Base-by-base conservation (phyloP, 2,329 filamentous ascomycete genomes). In the Fusarium piperis region DNA sequence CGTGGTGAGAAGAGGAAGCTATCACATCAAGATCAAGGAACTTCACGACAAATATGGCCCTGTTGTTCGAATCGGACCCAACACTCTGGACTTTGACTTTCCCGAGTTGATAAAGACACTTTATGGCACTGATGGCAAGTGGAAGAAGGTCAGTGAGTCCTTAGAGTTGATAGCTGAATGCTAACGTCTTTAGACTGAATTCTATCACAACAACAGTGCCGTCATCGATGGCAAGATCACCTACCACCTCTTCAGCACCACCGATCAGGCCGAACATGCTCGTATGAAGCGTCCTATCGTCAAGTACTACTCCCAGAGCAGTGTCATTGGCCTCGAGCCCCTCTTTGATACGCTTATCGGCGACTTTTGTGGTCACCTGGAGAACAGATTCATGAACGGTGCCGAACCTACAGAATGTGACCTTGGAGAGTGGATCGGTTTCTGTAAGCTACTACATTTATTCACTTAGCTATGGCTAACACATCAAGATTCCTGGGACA, bases 41-140 rank as follows among this genome's bases (percentile, higher is more conserved):
- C 76, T 84, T 7, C 82, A 83, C 53, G 71, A 78, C 6, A 78
- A 79, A 57, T 79, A 83, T 65, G 83, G 83, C 0, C 81, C 81
- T 0, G 77, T 83, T 9, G 80, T 84, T 5, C 79, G 81, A 5
- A 79, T 84, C 16, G 81, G 77, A 1, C 83, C 83, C 8, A 83
- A 83, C 59, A 64, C 79, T 10, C 57, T 84, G 2, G 79, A 80
- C 35, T 67, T 84, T 6, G 79, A 82, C 60, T 70, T 77, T 2
- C 81, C 82, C 2, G 77, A 79, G 18, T 61, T 83, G 64, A 77
- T 81, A 61, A 80, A 80, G 59, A 78, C 77, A 0, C 65, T 83
- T 11, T 84, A 83, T 52, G 78, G 74, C 20, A 79, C 76, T 13
- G 77, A 80, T 30, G 74, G 71, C 3, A 76, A 78, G 63, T 81